Conservation (phyloP, 305 asterid genomes). For the Fraxinus platypoda region DNA sequence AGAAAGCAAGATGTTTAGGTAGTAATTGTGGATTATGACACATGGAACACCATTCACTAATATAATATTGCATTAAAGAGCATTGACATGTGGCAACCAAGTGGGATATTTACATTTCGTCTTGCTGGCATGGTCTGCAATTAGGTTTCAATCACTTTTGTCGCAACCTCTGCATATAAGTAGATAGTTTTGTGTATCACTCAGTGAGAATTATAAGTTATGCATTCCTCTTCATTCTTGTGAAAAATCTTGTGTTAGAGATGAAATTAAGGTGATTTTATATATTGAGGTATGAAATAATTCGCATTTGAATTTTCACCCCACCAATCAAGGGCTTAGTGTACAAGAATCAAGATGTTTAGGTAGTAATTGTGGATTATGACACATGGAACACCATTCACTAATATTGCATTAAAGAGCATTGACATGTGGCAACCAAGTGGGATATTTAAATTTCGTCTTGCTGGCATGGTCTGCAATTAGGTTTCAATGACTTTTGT, state of each 20-base stretch:
- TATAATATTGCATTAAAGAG: background rate
- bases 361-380: background rate
- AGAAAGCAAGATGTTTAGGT: background rate
- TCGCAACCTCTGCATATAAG: background rate
- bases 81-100: conserved; percentile 8
- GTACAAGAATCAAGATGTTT: background rate
- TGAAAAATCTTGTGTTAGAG: background rate
- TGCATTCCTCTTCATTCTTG: background rate
- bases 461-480: background rate
- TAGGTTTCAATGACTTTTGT: background rate
- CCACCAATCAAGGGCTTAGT: background rate
- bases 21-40: background rate
- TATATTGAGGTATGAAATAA: background rate
- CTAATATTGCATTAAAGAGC: background rate
- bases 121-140: background rate
- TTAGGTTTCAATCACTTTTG: background rate
- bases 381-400: background rate
- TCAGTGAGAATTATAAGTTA: background rate
- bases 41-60: background rate
- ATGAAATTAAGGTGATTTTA: background rate
- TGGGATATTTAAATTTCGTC: background rate
- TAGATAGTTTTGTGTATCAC: background rate
- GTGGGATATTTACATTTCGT: background rate
- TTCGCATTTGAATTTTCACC: background rate
- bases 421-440: conserved; percentile 7